Percentiles rank a stretch among this genome's conserved stretches.
Conservation (phyloP, 441 rosid species). For the Jatropha multifida region DNA sequence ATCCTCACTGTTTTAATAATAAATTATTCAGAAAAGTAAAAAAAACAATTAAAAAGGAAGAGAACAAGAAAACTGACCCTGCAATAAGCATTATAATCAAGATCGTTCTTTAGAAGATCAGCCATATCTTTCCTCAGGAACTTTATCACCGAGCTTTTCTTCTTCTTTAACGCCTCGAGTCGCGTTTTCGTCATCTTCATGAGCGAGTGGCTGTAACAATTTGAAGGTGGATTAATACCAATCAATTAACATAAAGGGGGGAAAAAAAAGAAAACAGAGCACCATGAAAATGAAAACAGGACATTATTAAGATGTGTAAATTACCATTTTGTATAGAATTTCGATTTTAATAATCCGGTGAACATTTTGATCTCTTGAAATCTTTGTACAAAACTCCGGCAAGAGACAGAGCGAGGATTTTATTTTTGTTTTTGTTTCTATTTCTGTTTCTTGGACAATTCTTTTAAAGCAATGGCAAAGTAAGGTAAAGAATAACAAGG, state of each 20-base stretch:
- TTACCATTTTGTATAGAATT: conserved; percentile 51
- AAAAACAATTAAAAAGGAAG: neutral
- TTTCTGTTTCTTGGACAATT: neutral
- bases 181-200: conserved; percentile 55
- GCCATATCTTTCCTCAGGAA: conserved; percentile 69
- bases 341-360: neutral
- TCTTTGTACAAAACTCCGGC: too few relatives aligned
- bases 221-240: neutral
- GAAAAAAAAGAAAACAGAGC: neutral
- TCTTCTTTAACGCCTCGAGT: conserved; percentile 62
- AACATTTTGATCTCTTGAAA: neutral
- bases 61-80: conserved; percentile 46
- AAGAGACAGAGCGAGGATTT: neutral
- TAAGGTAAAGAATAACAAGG: neutral
- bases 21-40: neutral
- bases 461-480: neutral
- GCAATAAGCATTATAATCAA: conserved; percentile 68
- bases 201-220: conserved; percentile 53
- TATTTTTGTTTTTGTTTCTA: neutral
- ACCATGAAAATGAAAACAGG: neutral
- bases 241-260: neutral
- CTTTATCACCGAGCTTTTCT: conserved; percentile 54
- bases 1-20: neutral
- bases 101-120: conserved; percentile 60
- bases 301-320: neutral